phyloP scores from a whole-genome alignment of 2,329 filamentous ascomycete genomes.

The Domatiomyces catenatus region DNA sequence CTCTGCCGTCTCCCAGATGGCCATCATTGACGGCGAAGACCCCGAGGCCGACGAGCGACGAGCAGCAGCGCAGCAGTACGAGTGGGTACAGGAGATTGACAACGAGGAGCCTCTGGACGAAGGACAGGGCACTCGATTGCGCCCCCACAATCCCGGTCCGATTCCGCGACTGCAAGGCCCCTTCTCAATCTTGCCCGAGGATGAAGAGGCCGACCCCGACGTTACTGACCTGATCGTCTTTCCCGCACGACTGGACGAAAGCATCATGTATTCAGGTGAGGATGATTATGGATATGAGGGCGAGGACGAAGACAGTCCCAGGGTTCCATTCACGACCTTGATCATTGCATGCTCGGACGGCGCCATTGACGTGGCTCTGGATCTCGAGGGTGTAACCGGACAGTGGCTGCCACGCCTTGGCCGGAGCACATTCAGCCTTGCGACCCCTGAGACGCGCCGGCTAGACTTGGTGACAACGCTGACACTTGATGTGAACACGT shows the following conservation, averaged over 20 bases:
- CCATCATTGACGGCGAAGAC: conserved; percentile 27
- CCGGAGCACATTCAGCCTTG: conserved; percentile 27
- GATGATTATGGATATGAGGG: conserved; percentile 29
- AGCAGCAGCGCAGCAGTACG: conserved; percentile 39
- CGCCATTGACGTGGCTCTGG: conserved; percentile 43
- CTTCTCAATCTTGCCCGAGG: conserved; percentile 37
- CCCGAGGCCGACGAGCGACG: conserved; percentile 31
- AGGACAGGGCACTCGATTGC: conserved; percentile 38
- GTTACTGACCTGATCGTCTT: conserved; percentile 47
- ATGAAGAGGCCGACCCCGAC: conserved; percentile 37
- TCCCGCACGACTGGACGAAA: conserved; percentile 36
- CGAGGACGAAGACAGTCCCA: conserved; percentile 28
- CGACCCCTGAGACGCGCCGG: conserved; percentile 23
- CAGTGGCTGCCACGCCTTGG: conserved; percentile 43
- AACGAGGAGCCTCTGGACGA: conserved; percentile 35
- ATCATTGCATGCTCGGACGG: conserved; percentile 42
- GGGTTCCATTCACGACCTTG: conserved; percentile 41
- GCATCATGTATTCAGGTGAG: conserved; percentile 37
- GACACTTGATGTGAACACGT: conserved; percentile 26
- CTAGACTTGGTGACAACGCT: conserved; percentile 30
- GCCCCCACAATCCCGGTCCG: conserved; percentile 38
- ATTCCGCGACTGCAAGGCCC: conserved; percentile 49
- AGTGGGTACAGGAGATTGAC: conserved; percentile 44
- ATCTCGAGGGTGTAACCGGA: conserved; percentile 46
- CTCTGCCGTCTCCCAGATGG: conserved; percentile 59